Base-by-base conservation (phyloP, 345 rosid genomes). In the Conringia planisiliqua region DNA sequence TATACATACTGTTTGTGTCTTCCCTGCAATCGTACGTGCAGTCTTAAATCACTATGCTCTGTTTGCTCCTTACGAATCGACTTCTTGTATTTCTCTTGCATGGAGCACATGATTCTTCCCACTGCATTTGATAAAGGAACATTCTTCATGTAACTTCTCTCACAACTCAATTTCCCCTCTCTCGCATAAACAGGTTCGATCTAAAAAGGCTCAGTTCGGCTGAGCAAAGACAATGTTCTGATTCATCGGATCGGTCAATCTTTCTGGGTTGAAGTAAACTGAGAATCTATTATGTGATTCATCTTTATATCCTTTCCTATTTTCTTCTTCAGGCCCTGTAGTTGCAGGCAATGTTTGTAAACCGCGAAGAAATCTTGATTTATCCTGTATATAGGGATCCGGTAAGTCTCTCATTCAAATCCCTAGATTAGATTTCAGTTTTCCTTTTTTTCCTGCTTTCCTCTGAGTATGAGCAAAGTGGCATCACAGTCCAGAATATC, bases 321-420 rank as follows among this genome's bases (percentile, higher is more conserved):
- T 11, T 60, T 75, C 40, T 77, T 58, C 27, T 68, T 60, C 65
- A 94, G 99, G 97, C 52, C 99, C 97, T 11, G 96, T 94, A 42
- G 93, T 90, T 81, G 97, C 97, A 92, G 86, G 97, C 97, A 26
- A 94, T 83, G 87, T 92, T 94, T 86, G 84, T 90, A 42, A 92
- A 92, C 71, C 87, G 93, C 5, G 97, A 94, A 81, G 97, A 94
- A 82, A 71, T 86, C 82, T 82, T 93, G 1, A 88, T 91, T 17
- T 81, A 84, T 80, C 98, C 98, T 10, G 77, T 94, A 40, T 94
- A 94, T 51, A 85, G 96, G 80, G 97, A 94, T 80, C 98, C 98
- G 7, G 97, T 91, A 76, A 85, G 96, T 56, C 60, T 27, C 27
- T 27, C 38, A 10, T 64, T 63, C 14, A 35, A 3, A 42, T 69